A percentile compares a stretch with the other conserved stretches of the same genome.
Evolutionary conservation across 768 basidiomycete species (phyloP).

Genomic region (Rhizopogon vinicolor): DNA sequence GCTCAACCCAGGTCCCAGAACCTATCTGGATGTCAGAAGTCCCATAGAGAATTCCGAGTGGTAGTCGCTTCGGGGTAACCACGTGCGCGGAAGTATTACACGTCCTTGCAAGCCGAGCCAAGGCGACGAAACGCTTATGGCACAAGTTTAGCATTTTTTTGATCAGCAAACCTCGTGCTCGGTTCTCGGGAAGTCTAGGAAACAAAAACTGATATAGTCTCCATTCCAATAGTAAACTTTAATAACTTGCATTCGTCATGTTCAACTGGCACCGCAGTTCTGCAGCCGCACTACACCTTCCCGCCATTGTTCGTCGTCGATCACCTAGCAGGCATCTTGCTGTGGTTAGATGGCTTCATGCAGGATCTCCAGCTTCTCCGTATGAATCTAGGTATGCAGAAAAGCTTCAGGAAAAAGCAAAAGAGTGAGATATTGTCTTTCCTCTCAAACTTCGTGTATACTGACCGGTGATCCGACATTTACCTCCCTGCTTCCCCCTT

Average conservation of each 20-base stretch:
- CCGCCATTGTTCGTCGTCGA: background rate
- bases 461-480: conserved; percentile 14
- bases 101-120: no score
- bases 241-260: background rate
- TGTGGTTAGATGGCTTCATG: conserved; percentile 12
- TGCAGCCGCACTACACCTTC: background rate
- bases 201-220: background rate
- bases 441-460: conserved; percentile 7
- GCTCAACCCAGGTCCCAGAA: no score
- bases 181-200: no score
- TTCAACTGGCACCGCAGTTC: background rate
- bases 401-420: conserved; percentile 58
- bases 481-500: conserved; percentile 6
- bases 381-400: conserved; percentile 59
- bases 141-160: no score
- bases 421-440: conserved; percentile 48
- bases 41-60: no score
- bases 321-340: background rate
- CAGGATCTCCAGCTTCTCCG: background rate
- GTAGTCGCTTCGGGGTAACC: no score
- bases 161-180: no score
- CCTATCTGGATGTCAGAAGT: no score
- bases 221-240: background rate
- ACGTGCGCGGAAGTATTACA: no score
- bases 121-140: no score